Conservation (phyloP, 306 rosid species). For the Purshia tridentata region DNA sequence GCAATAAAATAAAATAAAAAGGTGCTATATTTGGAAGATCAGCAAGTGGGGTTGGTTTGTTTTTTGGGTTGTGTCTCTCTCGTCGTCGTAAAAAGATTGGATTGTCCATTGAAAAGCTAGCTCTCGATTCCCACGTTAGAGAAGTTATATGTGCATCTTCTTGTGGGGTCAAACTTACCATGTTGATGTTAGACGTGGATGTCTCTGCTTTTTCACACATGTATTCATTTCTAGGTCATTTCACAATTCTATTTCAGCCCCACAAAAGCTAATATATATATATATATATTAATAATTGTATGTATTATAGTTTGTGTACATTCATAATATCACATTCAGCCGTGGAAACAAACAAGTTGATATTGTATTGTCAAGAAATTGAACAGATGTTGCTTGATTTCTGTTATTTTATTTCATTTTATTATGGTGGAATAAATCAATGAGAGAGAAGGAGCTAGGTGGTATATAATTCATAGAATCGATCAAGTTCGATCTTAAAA, state of each 20-base stretch:
- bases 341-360: too few relatives aligned
- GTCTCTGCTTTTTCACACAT: slow-evolving; percentile 15
- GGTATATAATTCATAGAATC: too few relatives aligned
- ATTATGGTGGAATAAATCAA: too few relatives aligned
- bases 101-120: neutral
- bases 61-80: neutral
- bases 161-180: neutral
- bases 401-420: too few relatives aligned
- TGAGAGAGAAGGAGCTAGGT: too few relatives aligned
- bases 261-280: neutral
- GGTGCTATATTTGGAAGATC: slow-evolving; percentile 1
- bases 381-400: too few relatives aligned
- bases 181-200: neutral
- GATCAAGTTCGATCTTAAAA: too few relatives aligned
- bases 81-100: neutral
- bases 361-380: too few relatives aligned
- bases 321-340: too few relatives aligned
- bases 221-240: neutral
- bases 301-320: too few relatives aligned
- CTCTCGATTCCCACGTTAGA: slow-evolving; percentile 3
- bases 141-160: neutral
- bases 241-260: neutral
- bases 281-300: neutral
- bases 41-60: slow-evolving; percentile 10
- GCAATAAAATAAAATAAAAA: neutral